These are phyloP conservation scores for Moricandia moricandioides DNA, from an alignment of 345 rosid species.

Conservation along the genomic window DNA sequence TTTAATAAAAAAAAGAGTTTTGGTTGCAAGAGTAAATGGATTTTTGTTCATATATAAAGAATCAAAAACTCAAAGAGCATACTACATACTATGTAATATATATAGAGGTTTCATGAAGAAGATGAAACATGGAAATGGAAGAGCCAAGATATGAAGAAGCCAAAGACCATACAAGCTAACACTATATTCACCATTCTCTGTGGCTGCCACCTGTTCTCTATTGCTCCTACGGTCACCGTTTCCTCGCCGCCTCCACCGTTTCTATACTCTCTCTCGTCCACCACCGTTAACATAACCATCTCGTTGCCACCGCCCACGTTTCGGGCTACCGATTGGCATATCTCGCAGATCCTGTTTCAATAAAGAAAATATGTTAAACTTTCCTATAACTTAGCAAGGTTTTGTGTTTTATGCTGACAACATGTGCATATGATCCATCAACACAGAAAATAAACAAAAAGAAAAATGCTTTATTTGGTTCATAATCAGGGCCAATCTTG, in stretches of 20 bases:
- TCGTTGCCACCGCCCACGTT: constrained; percentile 60
- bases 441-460: background rate
- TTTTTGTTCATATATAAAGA: too few species aligned
- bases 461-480: background rate
- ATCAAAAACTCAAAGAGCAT: too few species aligned
- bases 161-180: constrained; percentile 40
- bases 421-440: background rate
- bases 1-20: too few species aligned
- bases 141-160: constrained; percentile 36
- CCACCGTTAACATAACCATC: constrained; percentile 29
- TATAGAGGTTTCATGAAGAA: too few species aligned
- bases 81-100: too few species aligned
- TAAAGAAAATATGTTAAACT: background rate
- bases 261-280: constrained; percentile 34
- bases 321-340: constrained; percentile 72
- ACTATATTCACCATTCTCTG: constrained; percentile 46
- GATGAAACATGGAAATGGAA: constrained; percentile 36
- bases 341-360: constrained; percentile 76
- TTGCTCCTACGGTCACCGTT: background rate
- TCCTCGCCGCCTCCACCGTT: constrained; percentile 24
- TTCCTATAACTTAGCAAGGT: background rate
- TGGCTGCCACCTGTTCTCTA: constrained; percentile 53
- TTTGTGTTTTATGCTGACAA: background rate
- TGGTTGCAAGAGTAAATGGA: too few species aligned
- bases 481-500: background rate